Evolutionary conservation across 371 early-diverging fungal genomes (phyloP).

Genomic region (Funneliformis caledonium): DNA sequence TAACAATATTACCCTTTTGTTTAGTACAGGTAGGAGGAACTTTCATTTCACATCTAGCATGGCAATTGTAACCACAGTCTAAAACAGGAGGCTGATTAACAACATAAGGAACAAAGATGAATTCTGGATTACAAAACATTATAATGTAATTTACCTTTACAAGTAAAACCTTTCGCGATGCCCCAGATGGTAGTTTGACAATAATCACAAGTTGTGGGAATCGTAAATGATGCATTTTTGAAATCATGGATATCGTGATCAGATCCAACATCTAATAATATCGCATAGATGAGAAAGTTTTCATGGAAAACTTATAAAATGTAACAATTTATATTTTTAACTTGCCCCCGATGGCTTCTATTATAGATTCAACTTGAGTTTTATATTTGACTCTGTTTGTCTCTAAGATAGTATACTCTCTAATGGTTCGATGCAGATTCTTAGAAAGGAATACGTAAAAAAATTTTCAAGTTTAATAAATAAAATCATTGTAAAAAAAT

Average conservation of each 20-base stretch:
- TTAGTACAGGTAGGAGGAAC: constrained; percentile 77
- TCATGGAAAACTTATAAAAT: not conserved
- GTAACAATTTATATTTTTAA: not conserved
- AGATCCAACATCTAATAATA: not conserved
- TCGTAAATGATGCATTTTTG: constrained; percentile 74
- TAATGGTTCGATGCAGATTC: constrained; percentile 55
- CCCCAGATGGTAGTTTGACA: constrained; percentile 80
- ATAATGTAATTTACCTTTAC: constrained; percentile 54
- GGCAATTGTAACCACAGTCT: constrained; percentile 86
- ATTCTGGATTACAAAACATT: not conserved
- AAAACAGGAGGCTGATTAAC: not conserved
- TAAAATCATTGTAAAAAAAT: not conserved
- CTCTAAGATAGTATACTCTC: constrained; percentile 58
- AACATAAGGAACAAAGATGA: not conserved
- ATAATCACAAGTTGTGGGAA: constrained; percentile 81
- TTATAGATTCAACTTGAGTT: constrained; percentile 63
- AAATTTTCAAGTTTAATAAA: not conserved
- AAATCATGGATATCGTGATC: constrained; percentile 69
- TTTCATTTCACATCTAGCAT: constrained; percentile 86
- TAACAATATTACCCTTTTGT: constrained; percentile 60
- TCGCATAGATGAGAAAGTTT: not conserved
- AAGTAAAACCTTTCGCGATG: constrained; percentile 74
- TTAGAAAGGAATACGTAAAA: constrained; percentile 25
- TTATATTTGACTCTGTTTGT: constrained; percentile 57
- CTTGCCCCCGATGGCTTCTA: constrained; percentile 63